These are phyloP conservation scores for Alternaria viburni DNA, from an alignment of 2,329 filamentous ascomycete genomes.

Conservation along the genomic window DNA sequence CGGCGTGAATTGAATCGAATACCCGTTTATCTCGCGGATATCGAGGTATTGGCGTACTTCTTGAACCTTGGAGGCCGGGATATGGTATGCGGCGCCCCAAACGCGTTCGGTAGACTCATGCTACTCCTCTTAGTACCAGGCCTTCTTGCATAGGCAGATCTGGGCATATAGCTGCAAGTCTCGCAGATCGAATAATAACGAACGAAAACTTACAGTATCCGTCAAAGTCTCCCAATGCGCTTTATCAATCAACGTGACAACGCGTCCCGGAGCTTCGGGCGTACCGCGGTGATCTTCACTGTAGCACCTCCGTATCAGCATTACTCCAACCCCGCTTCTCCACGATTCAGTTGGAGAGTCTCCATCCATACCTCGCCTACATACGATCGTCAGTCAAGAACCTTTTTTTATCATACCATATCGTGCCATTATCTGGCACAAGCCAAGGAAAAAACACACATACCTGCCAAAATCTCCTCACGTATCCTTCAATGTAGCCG, in stretches of 20 bases:
- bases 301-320: conserved; percentile 10
- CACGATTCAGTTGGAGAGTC: not conserved
- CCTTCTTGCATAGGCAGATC: too few species aligned
- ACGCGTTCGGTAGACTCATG: conserved; percentile 66
- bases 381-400: conserved; percentile 9
- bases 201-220: conserved; percentile 60
- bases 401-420: not conserved
- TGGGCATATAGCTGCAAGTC: conserved; percentile 22
- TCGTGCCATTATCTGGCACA: not conserved
- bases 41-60: conserved; percentile 91
- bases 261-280: conserved; percentile 82
- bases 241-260: conserved; percentile 89
- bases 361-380: conserved; percentile 46
- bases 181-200: conserved; percentile 24
- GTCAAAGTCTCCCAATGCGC: conserved; percentile 79
- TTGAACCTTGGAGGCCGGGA: conserved; percentile 71
- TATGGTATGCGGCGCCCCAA: conserved; percentile 94
- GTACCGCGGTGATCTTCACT: conserved; percentile 97
- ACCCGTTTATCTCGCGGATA: conserved; percentile 96
- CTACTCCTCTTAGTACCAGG: conserved; percentile 8
- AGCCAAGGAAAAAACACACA: conserved; percentile 49
- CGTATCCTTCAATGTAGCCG: conserved; percentile 91
- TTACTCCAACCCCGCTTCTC: not conserved
- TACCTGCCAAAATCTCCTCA: conserved; percentile 98
- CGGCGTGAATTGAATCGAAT: conserved; percentile 88